Percentiles rank a stretch among this genome's conserved stretches.
phyloP scores from a whole-genome alignment of 305 asterid genomes.

The Fraxinus platypoda region DNA sequence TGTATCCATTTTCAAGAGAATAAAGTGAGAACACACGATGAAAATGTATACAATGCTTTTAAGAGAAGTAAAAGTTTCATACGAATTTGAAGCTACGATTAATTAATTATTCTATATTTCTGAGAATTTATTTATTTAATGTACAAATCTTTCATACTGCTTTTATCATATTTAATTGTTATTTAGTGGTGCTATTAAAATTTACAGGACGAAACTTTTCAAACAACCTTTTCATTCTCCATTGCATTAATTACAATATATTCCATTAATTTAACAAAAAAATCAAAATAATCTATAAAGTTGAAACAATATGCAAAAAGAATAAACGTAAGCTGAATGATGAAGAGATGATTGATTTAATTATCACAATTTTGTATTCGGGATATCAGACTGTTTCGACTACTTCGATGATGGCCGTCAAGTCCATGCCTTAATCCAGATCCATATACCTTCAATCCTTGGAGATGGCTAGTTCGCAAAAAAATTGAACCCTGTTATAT shows the following conservation, averaged over 20 bases:
- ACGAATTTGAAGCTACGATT: too few relatives aligned
- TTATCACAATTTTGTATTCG: constrained; percentile 48
- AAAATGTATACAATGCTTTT: too few relatives aligned
- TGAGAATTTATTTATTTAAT: too few relatives aligned
- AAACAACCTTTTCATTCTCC: not conserved
- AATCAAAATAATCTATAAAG: not conserved
- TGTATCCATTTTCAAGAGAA: too few relatives aligned
- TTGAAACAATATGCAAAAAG: not conserved
- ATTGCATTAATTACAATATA: not conserved
- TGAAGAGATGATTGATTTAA: not conserved
- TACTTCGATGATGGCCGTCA: constrained; percentile 86
- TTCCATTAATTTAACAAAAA: not conserved
- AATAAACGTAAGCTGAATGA: not conserved
- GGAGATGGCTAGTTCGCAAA: not conserved
- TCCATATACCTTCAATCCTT: not conserved
- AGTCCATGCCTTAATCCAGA: constrained; percentile 25
- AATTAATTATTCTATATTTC: too few relatives aligned
- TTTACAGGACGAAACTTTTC: not conserved
- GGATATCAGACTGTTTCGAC: constrained; percentile 94
- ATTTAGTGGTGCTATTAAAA: too few relatives aligned
- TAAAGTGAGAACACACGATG: too few relatives aligned
- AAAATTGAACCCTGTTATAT: not conserved
- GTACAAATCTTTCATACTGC: too few relatives aligned
- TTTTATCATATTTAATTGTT: too few relatives aligned
- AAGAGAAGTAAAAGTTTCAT: too few relatives aligned